Base-by-base conservation (phyloP, 2,329 filamentous ascomycete genomes). In the Tolypocladium cylindrosporum region DNA sequence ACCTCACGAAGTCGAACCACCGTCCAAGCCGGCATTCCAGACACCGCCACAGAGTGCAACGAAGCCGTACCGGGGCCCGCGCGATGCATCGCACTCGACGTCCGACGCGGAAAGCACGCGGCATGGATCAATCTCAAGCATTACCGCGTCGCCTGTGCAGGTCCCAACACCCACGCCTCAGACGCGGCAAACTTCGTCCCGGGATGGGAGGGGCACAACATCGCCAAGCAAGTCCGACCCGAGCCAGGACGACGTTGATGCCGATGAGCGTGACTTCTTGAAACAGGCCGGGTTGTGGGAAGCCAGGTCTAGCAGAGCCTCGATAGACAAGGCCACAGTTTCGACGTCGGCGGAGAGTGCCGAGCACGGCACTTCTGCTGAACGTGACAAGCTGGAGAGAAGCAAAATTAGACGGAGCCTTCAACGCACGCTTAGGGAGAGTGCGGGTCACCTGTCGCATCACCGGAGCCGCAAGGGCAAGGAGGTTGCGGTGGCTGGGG, bases 361-460 rank as follows among this genome's bases (percentile, higher is more conserved):
- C 10, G 66, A 67, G 1, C 56, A 64, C 34, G 72, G 72, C 43
- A 66, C 72, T 21, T 72, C 74, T 7, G 60, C 63, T 31, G 76
- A 80, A 27, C 74, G 74, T 39, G 78, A 80, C 39, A 81, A 78
- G 55, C 72, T 77, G 51, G 85, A 88, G 50, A 80, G 78, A 62
- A 86, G 79, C 58, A 91, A 87, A 68, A 86, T 92, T 55, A 87
- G 93, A 31, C 86, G 91, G 61, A 96, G 91, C 69, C 76, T 97
- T 16, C 93, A 97, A 66, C 89, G 91, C 58, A 96, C 92, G 14
- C 81, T 97, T 59, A 85, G 94, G 62, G 93, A 97, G 66, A 82
- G 88, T 75, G 88, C 78, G 65, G 87, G 77, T 59, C 86, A 79
- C 73, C 81, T 79, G 66, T 83, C 79, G 21, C 83, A 83, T 65